Base-by-base conservation (phyloP, 2,329 filamentous ascomycete genomes). In the Stemphylium lycopersici region DNA sequence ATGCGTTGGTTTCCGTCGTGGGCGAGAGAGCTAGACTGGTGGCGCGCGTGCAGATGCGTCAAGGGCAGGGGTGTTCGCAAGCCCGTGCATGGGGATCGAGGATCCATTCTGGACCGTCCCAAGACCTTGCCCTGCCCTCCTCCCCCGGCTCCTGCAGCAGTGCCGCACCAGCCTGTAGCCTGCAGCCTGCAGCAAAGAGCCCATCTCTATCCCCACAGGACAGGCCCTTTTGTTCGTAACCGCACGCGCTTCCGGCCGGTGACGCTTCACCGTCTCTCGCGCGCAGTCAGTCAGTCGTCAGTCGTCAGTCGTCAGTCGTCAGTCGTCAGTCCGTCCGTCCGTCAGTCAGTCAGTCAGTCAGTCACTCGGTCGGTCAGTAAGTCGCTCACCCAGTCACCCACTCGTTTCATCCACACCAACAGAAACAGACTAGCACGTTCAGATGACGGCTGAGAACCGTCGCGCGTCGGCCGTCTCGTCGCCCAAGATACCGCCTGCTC, bases 401-500 rank as follows among this genome's bases (percentile, higher is more conserved):
- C 31, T 33, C 31, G 26, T 29, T 29, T 29, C 26, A 10, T 29
- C 39, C 31, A 16, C 26, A n/a, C 40, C 7, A 18, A 10, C 40
- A 31, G 40, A 42, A 42, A 33, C 40, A 43, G 24, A 32, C 40
- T 43, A 43, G 40, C 16, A n/a, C 26, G 48, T 42, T 31, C 49
- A 48, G 48, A 53, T 49, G 39, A 48, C 44, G 32, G 50, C 41
- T 36, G 54, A 55, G 51, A 52, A 56, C 52, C 45, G 56, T 20
- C 59, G 49, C 48, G 48, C 56, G 48, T 58, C 59, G 34, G 50
- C 58, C 12, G 49, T 52, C 36, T 22, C 47, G 44, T 54, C 36
- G 47, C 46, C 53, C 47, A 43, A 47, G 48, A 69, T 70, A 59
- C 71, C 69, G 43, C 65, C 70, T 38, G 65, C 74, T 43, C 73